Evolutionary conservation across 179 eudicot species (phyloP).

Genomic region (Gypsophila paniculata): DNA sequence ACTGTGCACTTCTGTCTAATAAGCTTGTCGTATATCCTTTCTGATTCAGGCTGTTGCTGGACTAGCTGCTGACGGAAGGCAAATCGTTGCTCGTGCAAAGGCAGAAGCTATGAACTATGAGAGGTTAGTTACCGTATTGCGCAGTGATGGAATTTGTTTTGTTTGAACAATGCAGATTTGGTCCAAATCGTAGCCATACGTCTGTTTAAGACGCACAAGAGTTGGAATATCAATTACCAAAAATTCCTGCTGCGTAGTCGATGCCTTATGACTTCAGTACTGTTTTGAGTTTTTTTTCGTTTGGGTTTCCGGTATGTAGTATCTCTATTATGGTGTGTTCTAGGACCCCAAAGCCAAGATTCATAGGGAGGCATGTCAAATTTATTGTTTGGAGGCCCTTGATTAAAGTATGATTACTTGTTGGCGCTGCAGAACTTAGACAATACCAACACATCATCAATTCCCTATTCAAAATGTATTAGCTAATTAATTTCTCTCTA

Average conservation of each 20-base stretch:
- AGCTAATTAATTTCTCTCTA: background rate
- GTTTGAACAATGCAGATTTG: background rate
- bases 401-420: no score
- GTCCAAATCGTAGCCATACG: background rate
- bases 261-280: background rate
- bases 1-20: background rate
- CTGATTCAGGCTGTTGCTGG: conserved; percentile 76
- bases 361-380: background rate
- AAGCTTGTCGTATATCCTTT: background rate
- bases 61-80: conserved; percentile 96
- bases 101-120: conserved; percentile 84
- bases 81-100: conserved; percentile 84
- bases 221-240: background rate
- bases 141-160: background rate
- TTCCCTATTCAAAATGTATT: background rate
- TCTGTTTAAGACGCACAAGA: background rate
- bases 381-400: background rate
- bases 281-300: background rate
- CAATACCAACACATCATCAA: no score
- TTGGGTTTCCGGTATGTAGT: background rate
- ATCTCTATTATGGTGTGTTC: background rate
- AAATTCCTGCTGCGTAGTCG: background rate
- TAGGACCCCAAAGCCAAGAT: background rate
- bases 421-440: background rate
- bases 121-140: conserved; percentile 39